A percentile compares a stretch with the other conserved stretches of the same genome.
phyloP scores from a whole-genome alignment of 495 filamentous ascomycete genomes.

The Trichodelitschia bisporula region DNA sequence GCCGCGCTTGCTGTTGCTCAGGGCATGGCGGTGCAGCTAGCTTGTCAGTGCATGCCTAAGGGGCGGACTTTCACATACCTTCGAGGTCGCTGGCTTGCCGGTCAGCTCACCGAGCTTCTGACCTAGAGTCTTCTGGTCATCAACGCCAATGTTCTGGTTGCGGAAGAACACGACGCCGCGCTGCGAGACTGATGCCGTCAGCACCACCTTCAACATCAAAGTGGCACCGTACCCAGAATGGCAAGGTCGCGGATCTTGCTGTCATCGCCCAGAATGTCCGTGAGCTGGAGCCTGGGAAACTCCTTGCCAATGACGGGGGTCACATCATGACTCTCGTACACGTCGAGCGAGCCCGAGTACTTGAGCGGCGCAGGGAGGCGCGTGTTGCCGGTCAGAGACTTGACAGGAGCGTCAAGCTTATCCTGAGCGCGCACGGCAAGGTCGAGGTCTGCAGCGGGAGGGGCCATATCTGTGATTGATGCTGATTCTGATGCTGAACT shows the following conservation, averaged over 20 bases:
- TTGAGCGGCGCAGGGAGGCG: not conserved
- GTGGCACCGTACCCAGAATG: constrained; percentile 3
- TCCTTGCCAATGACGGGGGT: constrained; percentile 6
- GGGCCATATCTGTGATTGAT: not conserved
- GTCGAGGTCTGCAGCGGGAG: not conserved
- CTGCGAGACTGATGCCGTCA: constrained; percentile 3
- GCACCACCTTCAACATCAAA: constrained; percentile 1
- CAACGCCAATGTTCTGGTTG: constrained; percentile 4
- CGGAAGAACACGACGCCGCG: constrained; percentile 9
- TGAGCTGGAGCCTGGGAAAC: constrained; percentile 4
- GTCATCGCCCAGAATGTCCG: constrained; percentile 3
- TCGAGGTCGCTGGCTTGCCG: constrained; percentile 5
- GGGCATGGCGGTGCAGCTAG: constrained; percentile 4
- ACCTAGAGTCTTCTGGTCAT: constrained; percentile 2
- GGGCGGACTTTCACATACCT: too few relatives aligned
- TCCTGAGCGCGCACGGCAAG: not conserved
- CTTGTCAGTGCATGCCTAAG: not conserved
- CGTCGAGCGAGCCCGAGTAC: constrained; percentile 2
- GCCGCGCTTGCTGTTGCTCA: constrained; percentile 5
- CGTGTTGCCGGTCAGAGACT: not conserved
- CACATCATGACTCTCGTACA: constrained; percentile 4
- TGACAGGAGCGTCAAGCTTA: not conserved
- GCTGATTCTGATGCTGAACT: not conserved
- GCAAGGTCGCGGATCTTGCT: constrained; percentile 5
- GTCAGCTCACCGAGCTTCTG: constrained; percentile 5